phyloP scores from a whole-genome alignment of 2,329 filamentous ascomycete genomes.

The Proliferodiscus dingleyae region DNA sequence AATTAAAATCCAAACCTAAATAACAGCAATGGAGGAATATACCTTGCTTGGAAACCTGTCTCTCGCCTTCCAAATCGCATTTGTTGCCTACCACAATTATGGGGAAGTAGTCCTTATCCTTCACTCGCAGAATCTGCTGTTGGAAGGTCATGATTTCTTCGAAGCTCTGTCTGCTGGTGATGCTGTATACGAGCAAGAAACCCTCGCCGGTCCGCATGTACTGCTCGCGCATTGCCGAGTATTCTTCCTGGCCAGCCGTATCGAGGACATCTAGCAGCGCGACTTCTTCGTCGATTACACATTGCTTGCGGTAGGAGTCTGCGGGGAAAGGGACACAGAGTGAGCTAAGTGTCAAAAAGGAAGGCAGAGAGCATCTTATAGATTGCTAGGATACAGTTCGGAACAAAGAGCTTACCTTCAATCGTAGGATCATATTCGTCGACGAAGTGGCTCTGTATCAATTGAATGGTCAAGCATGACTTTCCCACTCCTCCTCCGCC shows the following conservation, averaged over 20 bases:
- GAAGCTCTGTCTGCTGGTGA: slow-evolving; percentile 94
- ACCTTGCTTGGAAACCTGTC: slow-evolving; percentile 91
- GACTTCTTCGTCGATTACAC: slow-evolving; percentile 96
- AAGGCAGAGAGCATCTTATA: too few species aligned
- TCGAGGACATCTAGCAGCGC: slow-evolving; percentile 96
- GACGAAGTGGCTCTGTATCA: slow-evolving; percentile 88
- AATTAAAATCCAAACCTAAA: slow-evolving; percentile 8
- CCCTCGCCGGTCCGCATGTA: slow-evolving; percentile 99
- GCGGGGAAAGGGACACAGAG: slow-evolving; percentile 15
- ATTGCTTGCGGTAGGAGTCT: slow-evolving; percentile 99
- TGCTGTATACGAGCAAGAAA: slow-evolving; percentile 96
- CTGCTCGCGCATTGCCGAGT: slow-evolving; percentile 98
- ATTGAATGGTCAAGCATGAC: slow-evolving; percentile 97
- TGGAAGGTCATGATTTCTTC: slow-evolving; percentile 99
- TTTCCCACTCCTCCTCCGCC: slow-evolving; percentile 98
- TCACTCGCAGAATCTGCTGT: slow-evolving; percentile 96
- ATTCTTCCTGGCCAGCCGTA: slow-evolving; percentile 97
- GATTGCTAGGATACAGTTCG: too few species aligned
- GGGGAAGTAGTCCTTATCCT: slow-evolving; percentile 99
- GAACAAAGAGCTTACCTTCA: slow-evolving; percentile 70
- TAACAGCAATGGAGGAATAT: slow-evolving; percentile 33
- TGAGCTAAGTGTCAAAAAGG: too few species aligned
- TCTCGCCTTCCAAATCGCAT: slow-evolving; percentile 92
- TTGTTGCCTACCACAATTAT: slow-evolving; percentile 99
- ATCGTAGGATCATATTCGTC: slow-evolving; percentile 99